A percentile compares a stretch with the other conserved stretches of the same genome.
phyloP scores from a whole-genome alignment of 805 yeast species.

The Citeromyces nyonsensis region DNA sequence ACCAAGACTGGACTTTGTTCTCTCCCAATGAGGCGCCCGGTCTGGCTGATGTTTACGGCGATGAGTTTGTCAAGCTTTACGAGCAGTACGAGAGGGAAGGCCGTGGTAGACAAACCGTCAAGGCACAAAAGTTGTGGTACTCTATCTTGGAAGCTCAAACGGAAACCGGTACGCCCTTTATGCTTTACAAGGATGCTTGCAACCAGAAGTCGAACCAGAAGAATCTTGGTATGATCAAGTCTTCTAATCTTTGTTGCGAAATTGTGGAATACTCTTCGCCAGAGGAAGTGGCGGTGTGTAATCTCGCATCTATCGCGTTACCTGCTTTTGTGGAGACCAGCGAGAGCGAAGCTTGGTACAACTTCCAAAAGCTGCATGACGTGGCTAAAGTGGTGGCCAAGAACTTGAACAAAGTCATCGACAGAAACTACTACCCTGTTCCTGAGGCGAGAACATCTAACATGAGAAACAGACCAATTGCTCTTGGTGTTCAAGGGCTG shows the following conservation, averaged over 20 bases:
- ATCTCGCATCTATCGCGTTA: conserved; percentile 42
- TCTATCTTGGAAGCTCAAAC: conserved; percentile 47
- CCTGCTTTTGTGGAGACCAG: conserved; percentile 38
- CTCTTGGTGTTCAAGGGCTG: conserved; percentile 49
- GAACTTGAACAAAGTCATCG: conserved; percentile 41
- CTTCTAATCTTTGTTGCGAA: conserved; percentile 49
- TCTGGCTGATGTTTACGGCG: conserved; percentile 36
- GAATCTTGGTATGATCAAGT: conserved; percentile 43
- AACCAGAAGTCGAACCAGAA: conserved; percentile 42
- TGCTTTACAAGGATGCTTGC: conserved; percentile 51
- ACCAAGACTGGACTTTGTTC: conserved; percentile 41
- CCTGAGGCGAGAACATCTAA: conserved; percentile 36
- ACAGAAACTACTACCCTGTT: conserved; percentile 40
- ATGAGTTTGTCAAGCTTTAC: conserved; percentile 35
- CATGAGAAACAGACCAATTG: conserved; percentile 45
- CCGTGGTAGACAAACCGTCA: conserved; percentile 30
- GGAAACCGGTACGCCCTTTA: conserved; percentile 51
- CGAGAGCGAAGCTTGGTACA: conserved; percentile 25
- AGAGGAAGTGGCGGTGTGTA: conserved; percentile 47
- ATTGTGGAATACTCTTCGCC: conserved; percentile 45
- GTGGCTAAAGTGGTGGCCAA: conserved; percentile 37
- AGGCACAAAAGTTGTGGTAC: conserved; percentile 49
- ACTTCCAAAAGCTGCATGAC: conserved; percentile 39
- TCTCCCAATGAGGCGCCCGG: conserved; percentile 48
- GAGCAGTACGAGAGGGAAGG: conserved; percentile 34